Base-by-base conservation (phyloP, 352 stramenopile species). In the Pythium coloratum region DNA sequence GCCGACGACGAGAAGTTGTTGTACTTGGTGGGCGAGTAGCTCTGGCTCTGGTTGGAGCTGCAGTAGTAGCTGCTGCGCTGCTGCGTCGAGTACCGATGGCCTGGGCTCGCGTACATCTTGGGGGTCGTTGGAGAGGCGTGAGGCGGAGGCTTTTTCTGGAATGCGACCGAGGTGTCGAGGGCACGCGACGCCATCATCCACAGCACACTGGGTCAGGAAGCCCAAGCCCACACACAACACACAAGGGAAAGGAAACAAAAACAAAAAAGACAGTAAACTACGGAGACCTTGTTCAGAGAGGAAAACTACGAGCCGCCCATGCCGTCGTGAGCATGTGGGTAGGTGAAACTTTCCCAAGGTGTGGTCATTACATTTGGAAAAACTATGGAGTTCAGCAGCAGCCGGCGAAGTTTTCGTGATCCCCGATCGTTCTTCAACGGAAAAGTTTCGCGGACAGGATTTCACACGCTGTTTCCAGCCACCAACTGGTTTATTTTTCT, bases 391-490 rank as follows among this genome's bases (percentile, higher is more conserved):
- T 72, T 72, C 66, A 72, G 66, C 49, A 42, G 34, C 18, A 18
- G 13, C 14, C 7, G 54, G 42, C 46, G 54, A 54, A 67, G 58
- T 24, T 53, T 63, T 64, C 60, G 9, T 2, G 34, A 13, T 72
- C 65, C 51, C 65, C 55, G 66, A 72, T 72, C 63, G 59, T 67
- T 72, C 59, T 67, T 72, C 59, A 67, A 67, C 66, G 66, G 59
- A 54, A 72, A 71, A 59, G 58, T 71, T 71, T 71, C 65, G 36
- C n/a, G 57, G 24, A 50, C 62, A 40, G 54, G 61, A 60, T 70
- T 65, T 69, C 62, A 67, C 51, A 57, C 34, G 28, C 36, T 44
- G 40, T 49, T 26, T 38, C 28, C 34, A 58, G 32, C 50, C 33
- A 59, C 54, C 54, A 69, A n/a, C 47, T 63, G 62, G 24, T 49